These are phyloP conservation scores for Monosporascus sp. DNA, from an alignment of 2,329 filamentous ascomycete genomes.

Conservation along the genomic window DNA sequence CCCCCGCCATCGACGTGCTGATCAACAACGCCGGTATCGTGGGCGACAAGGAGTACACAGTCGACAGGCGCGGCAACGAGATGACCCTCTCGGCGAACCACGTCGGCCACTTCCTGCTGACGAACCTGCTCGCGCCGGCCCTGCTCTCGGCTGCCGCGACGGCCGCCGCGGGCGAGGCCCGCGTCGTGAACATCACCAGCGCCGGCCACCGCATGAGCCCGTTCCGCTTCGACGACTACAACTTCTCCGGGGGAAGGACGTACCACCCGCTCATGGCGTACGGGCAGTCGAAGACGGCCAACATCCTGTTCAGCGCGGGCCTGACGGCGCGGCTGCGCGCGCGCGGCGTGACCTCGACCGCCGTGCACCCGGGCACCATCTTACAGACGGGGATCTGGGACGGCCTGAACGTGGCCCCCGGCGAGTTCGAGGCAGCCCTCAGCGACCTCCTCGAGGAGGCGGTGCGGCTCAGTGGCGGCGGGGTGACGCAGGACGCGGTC, in stretches of 20 bases:
- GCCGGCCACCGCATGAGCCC: constrained; percentile 30
- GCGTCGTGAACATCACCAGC: constrained; percentile 33
- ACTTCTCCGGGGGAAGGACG: constrained; percentile 25
- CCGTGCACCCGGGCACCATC: constrained; percentile 25
- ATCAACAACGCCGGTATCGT: constrained; percentile 12
- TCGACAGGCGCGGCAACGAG: constrained; percentile 14
- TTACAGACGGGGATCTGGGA: constrained; percentile 1
- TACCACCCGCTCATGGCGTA: constrained; percentile 36
- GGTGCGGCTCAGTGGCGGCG: not conserved
- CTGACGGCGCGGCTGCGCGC: constrained; percentile 12
- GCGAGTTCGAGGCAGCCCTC: not conserved
- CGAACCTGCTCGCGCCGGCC: constrained; percentile 9
- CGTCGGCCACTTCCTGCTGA: constrained; percentile 16
- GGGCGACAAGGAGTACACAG: constrained; percentile 9
- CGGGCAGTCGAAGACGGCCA: constrained; percentile 39
- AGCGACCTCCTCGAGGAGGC: not conserved
- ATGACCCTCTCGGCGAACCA: constrained; percentile 10
- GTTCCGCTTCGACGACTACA: constrained; percentile 33
- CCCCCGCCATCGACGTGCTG: constrained; percentile 12
- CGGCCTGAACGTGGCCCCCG: not conserved
- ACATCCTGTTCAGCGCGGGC: constrained; percentile 32
- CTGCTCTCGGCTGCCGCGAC: not conserved
- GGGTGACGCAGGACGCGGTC: not conserved
- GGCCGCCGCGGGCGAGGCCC: constrained; percentile 14
- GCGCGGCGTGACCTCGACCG: constrained; percentile 20